A percentile compares a stretch with the other conserved stretches of the same genome.
Evolutionary conservation across 2,329 filamentous ascomycete genomes (phyloP).

Genomic region (Camillea tinctor): DNA sequence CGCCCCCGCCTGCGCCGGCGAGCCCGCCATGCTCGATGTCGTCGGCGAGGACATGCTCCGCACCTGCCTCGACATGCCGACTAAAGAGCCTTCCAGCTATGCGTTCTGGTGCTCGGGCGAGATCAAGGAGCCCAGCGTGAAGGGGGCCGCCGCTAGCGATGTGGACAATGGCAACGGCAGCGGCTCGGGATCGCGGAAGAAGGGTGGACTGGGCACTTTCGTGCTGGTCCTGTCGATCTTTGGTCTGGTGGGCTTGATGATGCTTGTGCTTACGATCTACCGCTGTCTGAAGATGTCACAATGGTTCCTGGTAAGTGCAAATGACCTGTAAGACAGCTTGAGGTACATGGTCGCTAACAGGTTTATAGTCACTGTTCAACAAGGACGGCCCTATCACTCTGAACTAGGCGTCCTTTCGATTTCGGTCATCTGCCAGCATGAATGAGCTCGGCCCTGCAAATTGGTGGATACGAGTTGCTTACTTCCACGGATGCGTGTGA

Average conservation of each 20-base stretch:
- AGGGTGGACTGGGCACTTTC: background rate
- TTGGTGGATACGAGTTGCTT: too few relatives aligned
- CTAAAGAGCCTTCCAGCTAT: background rate
- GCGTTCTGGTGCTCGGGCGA: conserved; percentile 6
- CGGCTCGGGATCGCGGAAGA: background rate
- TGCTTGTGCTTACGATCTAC: background rate
- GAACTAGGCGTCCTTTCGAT: background rate
- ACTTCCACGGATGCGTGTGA: too few relatives aligned
- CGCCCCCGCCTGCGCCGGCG: background rate
- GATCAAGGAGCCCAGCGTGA: conserved; percentile 17
- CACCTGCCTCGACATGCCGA: conserved; percentile 3
- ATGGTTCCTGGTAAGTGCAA: background rate
- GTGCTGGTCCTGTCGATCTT: background rate
- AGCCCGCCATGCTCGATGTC: background rate
- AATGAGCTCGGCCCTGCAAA: too few relatives aligned
- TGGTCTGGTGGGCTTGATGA: background rate
- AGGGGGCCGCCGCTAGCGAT: background rate
- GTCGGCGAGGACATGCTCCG: conserved; percentile 1
- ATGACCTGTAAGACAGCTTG: background rate
- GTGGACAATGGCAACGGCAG: background rate
- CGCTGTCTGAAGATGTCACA: background rate
- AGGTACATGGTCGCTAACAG: background rate
- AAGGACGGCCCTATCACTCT: background rate
- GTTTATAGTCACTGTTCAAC: background rate
- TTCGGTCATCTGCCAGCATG: too few relatives aligned